Evolutionary conservation across 2,329 filamentous ascomycete species (phyloP).

Genomic region (Rhinocladiella similis): DNA sequence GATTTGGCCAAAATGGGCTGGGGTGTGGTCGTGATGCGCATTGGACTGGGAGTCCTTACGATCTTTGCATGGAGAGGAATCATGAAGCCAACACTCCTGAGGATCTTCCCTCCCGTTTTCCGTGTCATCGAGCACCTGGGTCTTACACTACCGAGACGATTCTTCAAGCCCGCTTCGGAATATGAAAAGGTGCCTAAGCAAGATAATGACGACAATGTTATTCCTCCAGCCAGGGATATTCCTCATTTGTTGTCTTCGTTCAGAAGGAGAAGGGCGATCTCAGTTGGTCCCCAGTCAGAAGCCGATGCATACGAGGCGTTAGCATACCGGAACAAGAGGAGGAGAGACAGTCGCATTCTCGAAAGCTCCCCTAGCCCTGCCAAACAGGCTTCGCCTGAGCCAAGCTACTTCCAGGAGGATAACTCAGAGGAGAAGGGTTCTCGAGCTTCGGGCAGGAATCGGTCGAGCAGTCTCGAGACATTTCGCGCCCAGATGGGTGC

Average conservation of each 20-base stretch:
- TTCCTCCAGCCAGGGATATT: conserved; percentile 86
- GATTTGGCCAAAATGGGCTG: conserved; percentile 67
- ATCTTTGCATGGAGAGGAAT: conserved; percentile 88
- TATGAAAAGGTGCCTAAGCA: conserved; percentile 80
- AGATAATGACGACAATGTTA: conserved; percentile 78
- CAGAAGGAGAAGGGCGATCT: conserved; percentile 75
- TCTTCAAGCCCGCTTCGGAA: conserved; percentile 87
- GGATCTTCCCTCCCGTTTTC: conserved; percentile 79
- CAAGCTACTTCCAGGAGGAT: conserved; percentile 7
- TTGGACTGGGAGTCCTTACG: conserved; percentile 76
- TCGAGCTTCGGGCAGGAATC: conserved; percentile 14
- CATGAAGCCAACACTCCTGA: conserved; percentile 81
- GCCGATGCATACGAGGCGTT: conserved; percentile 95
- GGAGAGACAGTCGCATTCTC: conserved; percentile 57
- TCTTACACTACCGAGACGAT: conserved; percentile 78
- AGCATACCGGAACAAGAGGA: conserved; percentile 76
- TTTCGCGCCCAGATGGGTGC: conserved; percentile 75
- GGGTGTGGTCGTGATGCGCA: conserved; percentile 62
- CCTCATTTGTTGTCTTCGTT: conserved; percentile 80
- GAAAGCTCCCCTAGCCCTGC: conserved; percentile 11
- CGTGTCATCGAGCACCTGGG: conserved; percentile 79
- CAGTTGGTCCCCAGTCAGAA: conserved; percentile 89
- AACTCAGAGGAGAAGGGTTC: not conserved
- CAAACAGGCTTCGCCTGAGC: conserved; percentile 15
- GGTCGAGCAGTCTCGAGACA: conserved; percentile 52